Conservation (phyloP, 2,329 filamentous ascomycete genomes). For the Pseudomassariella vexata region DNA sequence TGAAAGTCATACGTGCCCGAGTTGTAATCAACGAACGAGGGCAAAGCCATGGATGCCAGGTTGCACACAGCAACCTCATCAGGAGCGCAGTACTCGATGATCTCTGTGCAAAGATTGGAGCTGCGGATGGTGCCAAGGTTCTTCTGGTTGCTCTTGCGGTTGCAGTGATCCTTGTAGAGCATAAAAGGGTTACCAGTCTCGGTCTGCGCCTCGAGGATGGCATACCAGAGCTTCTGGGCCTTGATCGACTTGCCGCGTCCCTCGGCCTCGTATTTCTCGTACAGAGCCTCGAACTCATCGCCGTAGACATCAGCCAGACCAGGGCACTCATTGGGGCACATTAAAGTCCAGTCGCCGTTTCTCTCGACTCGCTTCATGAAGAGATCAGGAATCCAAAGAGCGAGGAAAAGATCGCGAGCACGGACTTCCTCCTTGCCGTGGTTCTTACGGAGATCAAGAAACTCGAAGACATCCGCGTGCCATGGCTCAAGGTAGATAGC, state of each 20-base stretch:
- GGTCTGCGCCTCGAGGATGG: slow-evolving; percentile 94
- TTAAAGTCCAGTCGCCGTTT: slow-evolving; percentile 94
- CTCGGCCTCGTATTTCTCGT: slow-evolving; percentile 85
- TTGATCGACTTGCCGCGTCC: slow-evolving; percentile 86
- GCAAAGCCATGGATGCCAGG: slow-evolving; percentile 87
- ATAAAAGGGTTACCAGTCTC: slow-evolving; percentile 99
- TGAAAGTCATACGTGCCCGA: slow-evolving; percentile 88
- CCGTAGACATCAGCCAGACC: slow-evolving; percentile 95
- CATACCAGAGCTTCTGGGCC: slow-evolving; percentile 99
- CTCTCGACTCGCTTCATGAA: slow-evolving; percentile 99
- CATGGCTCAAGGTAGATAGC: slow-evolving; percentile 98
- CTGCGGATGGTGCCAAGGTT: slow-evolving; percentile 97
- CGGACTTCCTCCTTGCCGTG: slow-evolving; percentile 98
- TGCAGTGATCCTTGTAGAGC: slow-evolving; percentile 98
- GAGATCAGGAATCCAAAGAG: slow-evolving; percentile 95
- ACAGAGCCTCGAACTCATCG: slow-evolving; percentile 93
- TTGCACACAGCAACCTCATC: slow-evolving; percentile 99
- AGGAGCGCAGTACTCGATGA: slow-evolving; percentile 92
- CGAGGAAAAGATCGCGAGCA: slow-evolving; percentile 94
- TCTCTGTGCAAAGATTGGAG: slow-evolving; percentile 98
- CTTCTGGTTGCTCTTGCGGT: slow-evolving; percentile 99
- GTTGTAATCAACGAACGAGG: slow-evolving; percentile 82
- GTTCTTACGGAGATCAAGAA: slow-evolving; percentile 97
- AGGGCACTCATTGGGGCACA: slow-evolving; percentile 96
- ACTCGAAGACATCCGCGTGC: slow-evolving; percentile 97